Evolutionary conservation across 331 rosid species (phyloP).

Genomic region (Erythrophleum ivorense): DNA sequence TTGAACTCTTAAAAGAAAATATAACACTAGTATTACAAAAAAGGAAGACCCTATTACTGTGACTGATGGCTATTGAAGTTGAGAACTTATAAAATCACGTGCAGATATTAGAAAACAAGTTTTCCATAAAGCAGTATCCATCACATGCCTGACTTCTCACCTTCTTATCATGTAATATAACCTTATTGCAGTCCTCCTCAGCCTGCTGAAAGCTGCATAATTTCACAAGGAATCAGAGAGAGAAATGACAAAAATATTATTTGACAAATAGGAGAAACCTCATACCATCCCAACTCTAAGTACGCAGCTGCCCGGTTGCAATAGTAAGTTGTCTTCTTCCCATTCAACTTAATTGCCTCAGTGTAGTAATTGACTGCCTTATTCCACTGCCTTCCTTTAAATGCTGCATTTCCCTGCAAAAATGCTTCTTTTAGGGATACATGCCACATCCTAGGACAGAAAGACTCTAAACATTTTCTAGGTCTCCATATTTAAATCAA

Average conservation of each 20-base stretch:
- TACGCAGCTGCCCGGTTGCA: constrained; percentile 79
- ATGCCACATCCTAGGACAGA: not conserved
- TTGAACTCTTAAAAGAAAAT: not conserved
- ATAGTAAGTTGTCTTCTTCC: constrained; percentile 60
- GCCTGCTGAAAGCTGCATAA: constrained; percentile 68
- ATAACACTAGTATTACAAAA: not conserved
- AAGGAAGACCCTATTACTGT: not conserved
- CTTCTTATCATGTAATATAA: constrained; percentile 65
- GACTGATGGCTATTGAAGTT: not conserved
- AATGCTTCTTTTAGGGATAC: not conserved
- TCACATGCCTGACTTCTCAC: constrained; percentile 38
- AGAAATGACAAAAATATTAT: not conserved
- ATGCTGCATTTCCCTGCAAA: constrained; percentile 76
- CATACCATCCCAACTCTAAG: constrained; percentile 78
- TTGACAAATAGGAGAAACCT: constrained; percentile 12
- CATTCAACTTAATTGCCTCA: constrained; percentile 72
- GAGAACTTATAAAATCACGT: not conserved
- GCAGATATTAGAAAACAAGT: not conserved
- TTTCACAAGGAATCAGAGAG: constrained; percentile 19
- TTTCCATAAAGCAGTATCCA: constrained; percentile 10
- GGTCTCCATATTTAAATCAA: not conserved
- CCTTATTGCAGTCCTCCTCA: constrained; percentile 65
- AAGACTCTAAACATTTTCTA: not conserved
- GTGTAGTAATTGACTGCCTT: constrained; percentile 69
- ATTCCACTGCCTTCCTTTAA: constrained; percentile 68